Conservation (phyloP, 2,329 filamentous ascomycete genomes). For the Microthyrium microscopicum region DNA sequence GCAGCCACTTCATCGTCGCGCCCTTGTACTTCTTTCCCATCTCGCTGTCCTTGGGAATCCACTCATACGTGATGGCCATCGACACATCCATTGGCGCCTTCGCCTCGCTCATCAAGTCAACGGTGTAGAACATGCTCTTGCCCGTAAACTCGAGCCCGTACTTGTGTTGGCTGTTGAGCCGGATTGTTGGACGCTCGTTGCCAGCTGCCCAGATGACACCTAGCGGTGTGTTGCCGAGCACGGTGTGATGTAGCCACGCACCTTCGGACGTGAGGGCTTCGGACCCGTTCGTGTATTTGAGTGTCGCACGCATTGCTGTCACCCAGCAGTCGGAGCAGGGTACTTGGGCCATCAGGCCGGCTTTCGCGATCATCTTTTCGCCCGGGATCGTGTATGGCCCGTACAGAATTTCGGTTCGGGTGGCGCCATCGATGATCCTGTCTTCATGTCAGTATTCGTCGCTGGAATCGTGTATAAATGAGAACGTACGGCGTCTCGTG, state of each 20-base stretch:
- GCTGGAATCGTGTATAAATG: too few relatives aligned
- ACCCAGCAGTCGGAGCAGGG: neutral
- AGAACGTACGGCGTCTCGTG: too few relatives aligned
- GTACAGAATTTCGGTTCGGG: too few relatives aligned
- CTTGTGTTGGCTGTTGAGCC: neutral
- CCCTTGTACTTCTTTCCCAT: neutral
- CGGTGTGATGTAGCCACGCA: constrained; percentile 1
- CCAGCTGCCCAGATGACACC: neutral
- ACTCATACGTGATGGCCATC: neutral
- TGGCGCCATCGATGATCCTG: too few relatives aligned
- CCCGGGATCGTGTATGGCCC: too few relatives aligned
- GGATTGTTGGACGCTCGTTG: neutral
- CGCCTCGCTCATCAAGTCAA: neutral
- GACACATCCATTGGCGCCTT: neutral
- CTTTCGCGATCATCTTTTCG: too few relatives aligned
- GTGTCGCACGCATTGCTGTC: neutral
- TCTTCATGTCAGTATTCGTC: too few relatives aligned
- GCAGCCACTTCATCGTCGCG: too few relatives aligned
- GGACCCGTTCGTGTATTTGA: neutral
- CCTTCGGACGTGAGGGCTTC: neutral
- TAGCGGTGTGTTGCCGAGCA: neutral
- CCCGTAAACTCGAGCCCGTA: neutral
- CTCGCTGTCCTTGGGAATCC: neutral
- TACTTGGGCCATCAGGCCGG: neutral
- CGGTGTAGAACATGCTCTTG: neutral